These are phyloP conservation scores for Dryadomyces sulphureus DNA, from an alignment of 2,329 filamentous ascomycete species.

Conservation along the genomic window DNA sequence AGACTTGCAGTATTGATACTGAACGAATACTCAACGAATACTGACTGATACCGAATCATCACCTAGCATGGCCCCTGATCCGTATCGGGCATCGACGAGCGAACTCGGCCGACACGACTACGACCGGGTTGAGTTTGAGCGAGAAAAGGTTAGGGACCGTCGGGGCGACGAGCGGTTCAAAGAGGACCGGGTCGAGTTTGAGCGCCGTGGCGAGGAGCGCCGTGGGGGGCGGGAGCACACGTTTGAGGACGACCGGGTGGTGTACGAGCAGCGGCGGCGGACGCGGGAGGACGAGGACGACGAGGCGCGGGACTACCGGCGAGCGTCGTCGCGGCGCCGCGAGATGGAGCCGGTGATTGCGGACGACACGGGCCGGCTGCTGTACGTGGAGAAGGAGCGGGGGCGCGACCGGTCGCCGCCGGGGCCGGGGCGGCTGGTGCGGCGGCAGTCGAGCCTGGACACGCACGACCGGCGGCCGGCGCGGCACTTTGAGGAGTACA, in stretches of 20 bases:
- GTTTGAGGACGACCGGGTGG: constrained; percentile 30
- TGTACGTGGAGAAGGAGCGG: background rate
- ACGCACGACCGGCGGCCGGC: constrained; percentile 67
- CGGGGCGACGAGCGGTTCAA: constrained; percentile 34
- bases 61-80: constrained; percentile 8
- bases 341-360: too few species aligned
- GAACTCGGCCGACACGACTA: constrained; percentile 21
- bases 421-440: constrained; percentile 49
- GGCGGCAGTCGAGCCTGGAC: constrained; percentile 79
- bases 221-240: constrained; percentile 25
- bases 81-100: constrained; percentile 6
- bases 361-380: background rate
- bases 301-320: constrained; percentile 31
- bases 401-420: constrained; percentile 14
- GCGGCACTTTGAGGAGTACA: constrained; percentile 4
- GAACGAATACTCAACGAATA: too few species aligned
- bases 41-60: too few species aligned
- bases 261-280: constrained; percentile 41
- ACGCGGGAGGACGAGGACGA: constrained; percentile 4
- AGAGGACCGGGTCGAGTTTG: constrained; percentile 2
- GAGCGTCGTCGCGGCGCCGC: too few species aligned
- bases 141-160: constrained; percentile 26
- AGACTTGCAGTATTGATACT: too few species aligned
- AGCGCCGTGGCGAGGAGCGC: background rate
- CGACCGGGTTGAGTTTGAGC: constrained; percentile 32